A percentile compares a stretch with the other conserved stretches of the same genome.
These are phyloP conservation scores for Anisodus acutangulus DNA, from an alignment of 257 asterid species.

Conservation along the genomic window DNA sequence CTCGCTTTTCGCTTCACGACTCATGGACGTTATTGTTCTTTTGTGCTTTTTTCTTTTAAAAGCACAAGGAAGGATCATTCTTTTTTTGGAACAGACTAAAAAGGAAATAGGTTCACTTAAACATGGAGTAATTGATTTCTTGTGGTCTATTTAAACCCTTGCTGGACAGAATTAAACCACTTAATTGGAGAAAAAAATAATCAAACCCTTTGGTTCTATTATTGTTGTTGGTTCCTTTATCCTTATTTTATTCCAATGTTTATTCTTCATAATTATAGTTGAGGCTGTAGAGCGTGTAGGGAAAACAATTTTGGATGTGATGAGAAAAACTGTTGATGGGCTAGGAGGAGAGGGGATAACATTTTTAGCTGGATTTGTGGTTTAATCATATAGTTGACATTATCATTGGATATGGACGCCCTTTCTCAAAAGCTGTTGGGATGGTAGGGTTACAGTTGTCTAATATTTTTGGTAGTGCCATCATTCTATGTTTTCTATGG, in stretches of 20 bases:
- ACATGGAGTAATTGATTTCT: not conserved
- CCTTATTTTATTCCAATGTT: not conserved
- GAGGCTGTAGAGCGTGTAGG: conserved; percentile 41
- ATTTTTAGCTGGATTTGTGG: not conserved
- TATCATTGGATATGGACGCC: conserved; percentile 15
- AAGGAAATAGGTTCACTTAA: not conserved
- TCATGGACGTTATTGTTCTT: not conserved
- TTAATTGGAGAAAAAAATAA: not conserved
- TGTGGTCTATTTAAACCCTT: conserved; percentile 11
- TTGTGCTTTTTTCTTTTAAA: not conserved
- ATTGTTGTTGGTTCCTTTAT: conserved; percentile 22
- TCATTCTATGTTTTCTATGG: conserved; percentile 17
- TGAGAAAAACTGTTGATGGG: conserved; percentile 2
- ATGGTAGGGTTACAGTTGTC: conserved; percentile 30
- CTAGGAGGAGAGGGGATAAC: not conserved
- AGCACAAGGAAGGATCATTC: not conserved
- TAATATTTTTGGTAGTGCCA: not conserved
- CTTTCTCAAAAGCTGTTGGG: conserved; percentile 32
- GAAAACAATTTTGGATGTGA: conserved; percentile 29
- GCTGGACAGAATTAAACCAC: not conserved
- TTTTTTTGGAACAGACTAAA: not conserved
- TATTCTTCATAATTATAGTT: conserved; percentile 15
- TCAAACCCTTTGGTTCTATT: conserved; percentile 31
- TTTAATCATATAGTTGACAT: conserved; percentile 28
- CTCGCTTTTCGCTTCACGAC: not conserved